phyloP scores from a whole-genome alignment of 2,329 filamentous ascomycete genomes.

The Diplodia seriata region DNA sequence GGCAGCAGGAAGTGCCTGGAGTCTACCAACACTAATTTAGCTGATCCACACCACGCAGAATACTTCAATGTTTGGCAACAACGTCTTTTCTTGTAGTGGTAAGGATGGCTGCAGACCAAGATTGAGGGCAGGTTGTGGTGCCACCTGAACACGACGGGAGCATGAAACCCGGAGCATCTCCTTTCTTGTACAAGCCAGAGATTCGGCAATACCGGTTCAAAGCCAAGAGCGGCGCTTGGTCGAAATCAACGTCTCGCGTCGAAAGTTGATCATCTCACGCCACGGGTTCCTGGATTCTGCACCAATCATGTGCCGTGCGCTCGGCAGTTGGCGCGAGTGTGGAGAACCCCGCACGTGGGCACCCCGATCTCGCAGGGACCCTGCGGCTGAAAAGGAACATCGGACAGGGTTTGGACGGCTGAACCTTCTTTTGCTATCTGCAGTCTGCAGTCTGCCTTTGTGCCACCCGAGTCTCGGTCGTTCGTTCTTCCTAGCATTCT shows the following conservation, averaged over 20 bases:
- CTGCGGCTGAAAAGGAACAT: constrained; percentile 4
- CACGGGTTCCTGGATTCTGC: background rate
- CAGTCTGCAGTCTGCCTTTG: background rate
- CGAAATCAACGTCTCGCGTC: background rate
- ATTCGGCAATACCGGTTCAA: background rate
- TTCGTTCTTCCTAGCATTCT: background rate
- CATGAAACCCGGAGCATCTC: background rate
- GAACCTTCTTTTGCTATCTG: constrained; percentile 1
- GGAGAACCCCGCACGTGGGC: constrained; percentile 19
- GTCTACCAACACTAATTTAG: background rate
- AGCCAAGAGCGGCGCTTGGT: background rate
- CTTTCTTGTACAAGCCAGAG: background rate
- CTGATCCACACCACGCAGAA: background rate
- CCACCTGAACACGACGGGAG: background rate
- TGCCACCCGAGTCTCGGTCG: background rate
- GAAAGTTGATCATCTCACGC: background rate
- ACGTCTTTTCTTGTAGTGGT: background rate
- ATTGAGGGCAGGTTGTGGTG: background rate
- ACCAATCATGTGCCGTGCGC: constrained; percentile 11
- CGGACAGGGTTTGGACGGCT: constrained; percentile 1
- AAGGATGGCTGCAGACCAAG: background rate
- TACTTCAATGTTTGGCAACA: background rate
- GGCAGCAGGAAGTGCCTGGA: background rate
- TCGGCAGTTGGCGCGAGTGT: constrained; percentile 12
- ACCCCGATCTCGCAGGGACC: constrained; percentile 20